Evolutionary conservation across 1,284 basidiomycete species (phyloP).

Genomic region (Sporisorium iseilematis-ciliati): DNA sequence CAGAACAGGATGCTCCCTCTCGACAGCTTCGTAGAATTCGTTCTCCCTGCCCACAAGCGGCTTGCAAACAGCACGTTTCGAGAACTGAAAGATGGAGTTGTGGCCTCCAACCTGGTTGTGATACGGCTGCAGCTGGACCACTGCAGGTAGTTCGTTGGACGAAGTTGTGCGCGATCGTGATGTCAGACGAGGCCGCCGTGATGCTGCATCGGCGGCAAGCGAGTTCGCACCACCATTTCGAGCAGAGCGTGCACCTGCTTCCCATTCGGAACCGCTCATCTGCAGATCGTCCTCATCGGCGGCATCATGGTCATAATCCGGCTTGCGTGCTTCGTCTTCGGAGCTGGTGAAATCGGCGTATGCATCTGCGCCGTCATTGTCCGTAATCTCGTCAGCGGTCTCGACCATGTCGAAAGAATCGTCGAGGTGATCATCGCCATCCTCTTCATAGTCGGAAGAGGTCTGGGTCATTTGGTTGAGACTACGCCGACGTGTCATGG

Average conservation of each 20-base stretch:
- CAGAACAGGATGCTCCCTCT: slow-evolving; percentile 88
- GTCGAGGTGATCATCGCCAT: slow-evolving; percentile 30
- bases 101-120: slow-evolving; percentile 98
- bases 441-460: slow-evolving; percentile 50
- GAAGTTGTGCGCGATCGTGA: slow-evolving; percentile 13
- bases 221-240: background rate
- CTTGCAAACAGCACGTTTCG: slow-evolving; percentile 98
- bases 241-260: slow-evolving; percentile 11
- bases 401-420: slow-evolving; percentile 30
- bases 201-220: slow-evolving; percentile 1
- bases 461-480: slow-evolving; percentile 32
- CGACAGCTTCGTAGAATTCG: slow-evolving; percentile 96
- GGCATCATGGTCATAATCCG: slow-evolving; percentile 23
- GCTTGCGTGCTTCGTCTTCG: slow-evolving; percentile 25
- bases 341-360: slow-evolving; percentile 25
- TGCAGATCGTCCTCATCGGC: slow-evolving; percentile 48
- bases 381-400: slow-evolving; percentile 11
- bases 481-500: slow-evolving; percentile 43
- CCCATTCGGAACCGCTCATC: slow-evolving; percentile 52
- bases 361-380: slow-evolving; percentile 22
- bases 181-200: slow-evolving; percentile 10
- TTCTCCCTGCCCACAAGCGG: slow-evolving; percentile 96
- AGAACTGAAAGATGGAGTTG: slow-evolving; percentile 97
- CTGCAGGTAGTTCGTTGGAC: slow-evolving; percentile 47
- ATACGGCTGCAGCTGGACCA: slow-evolving; percentile 92